Evolutionary conservation across 106 monocot species (phyloP).

Genomic region (Dioscorea zingiberensis): DNA sequence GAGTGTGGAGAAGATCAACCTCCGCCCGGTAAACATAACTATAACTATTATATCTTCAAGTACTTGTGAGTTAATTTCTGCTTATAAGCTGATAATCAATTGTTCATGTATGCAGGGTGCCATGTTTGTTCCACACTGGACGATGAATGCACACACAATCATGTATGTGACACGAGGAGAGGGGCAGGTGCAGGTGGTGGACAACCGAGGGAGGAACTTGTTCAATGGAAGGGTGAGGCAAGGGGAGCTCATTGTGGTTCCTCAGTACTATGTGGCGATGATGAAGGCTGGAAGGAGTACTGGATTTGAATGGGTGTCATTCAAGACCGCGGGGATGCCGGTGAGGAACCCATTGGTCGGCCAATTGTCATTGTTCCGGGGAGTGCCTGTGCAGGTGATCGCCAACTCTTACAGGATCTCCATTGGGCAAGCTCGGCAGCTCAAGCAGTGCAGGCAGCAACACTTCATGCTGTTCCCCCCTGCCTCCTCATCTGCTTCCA

Average conservation of each 20-base stretch:
- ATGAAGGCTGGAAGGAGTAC: constrained; percentile 19
- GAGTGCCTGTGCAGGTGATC: constrained; percentile 32
- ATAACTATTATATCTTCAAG: neutral
- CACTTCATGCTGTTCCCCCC: constrained; percentile 11
- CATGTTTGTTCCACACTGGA: constrained; percentile 20
- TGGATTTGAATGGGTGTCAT: constrained; percentile 42
- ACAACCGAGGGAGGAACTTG: constrained; percentile 9
- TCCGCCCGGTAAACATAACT: neutral
- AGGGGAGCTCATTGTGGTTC: constrained; percentile 40
- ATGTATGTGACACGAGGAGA: constrained; percentile 23
- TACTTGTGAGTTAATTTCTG: no score
- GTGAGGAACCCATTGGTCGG: constrained; percentile 29
- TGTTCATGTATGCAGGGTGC: constrained; percentile 11
- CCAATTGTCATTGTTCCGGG: constrained; percentile 29
- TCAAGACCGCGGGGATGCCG: constrained; percentile 30
- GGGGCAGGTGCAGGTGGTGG: constrained; percentile 19
- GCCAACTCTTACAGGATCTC: constrained; percentile 25
- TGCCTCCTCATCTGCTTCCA: neutral
- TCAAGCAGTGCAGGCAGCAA: constrained; percentile 14
- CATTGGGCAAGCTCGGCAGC: constrained; percentile 17
- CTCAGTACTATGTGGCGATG: constrained; percentile 36
- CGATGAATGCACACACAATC: constrained; percentile 29
- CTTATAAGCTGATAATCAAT: no score
- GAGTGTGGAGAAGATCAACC: neutral
- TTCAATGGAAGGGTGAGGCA: constrained; percentile 22